phyloP scores from a whole-genome alignment of 1,139 yeast species.

The Taphrina sp. region DNA sequence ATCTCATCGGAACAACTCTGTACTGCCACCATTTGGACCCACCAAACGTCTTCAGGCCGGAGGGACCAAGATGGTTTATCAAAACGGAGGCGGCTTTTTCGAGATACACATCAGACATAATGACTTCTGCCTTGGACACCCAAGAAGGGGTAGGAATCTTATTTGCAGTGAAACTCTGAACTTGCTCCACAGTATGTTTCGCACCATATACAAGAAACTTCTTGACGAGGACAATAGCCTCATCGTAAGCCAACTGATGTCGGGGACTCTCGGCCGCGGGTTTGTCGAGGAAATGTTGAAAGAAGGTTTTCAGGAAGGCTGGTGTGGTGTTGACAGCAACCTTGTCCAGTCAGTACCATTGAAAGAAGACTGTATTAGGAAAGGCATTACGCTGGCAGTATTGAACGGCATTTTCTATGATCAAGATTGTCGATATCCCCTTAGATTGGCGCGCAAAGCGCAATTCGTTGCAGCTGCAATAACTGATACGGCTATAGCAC shows the following conservation, averaged over 20 bases:
- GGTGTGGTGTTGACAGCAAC: conserved; percentile 28
- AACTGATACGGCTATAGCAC: too few relatives aligned
- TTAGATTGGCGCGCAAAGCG: too few relatives aligned
- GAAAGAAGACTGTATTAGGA: background rate
- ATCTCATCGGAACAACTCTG: conserved; percentile 18
- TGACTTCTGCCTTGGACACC: conserved; percentile 21
- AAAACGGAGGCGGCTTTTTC: conserved; percentile 21
- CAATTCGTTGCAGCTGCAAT: too few relatives aligned
- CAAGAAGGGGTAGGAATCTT: conserved; percentile 31
- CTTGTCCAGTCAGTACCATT: background rate
- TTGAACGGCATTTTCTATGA: conserved; percentile 25
- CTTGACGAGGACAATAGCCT: conserved; percentile 28
- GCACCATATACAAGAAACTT: conserved; percentile 24
- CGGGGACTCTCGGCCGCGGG: conserved; percentile 13
- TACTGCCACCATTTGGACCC: conserved; percentile 33
- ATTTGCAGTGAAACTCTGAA: conserved; percentile 30
- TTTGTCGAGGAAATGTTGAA: conserved; percentile 27
- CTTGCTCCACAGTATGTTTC: conserved; percentile 30
- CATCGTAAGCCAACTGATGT: conserved; percentile 27
- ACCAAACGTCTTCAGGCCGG: conserved; percentile 21
- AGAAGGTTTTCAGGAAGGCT: conserved; percentile 28
- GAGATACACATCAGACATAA: conserved; percentile 17
- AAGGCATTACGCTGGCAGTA: conserved; percentile 23
- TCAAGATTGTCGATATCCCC: background rate
- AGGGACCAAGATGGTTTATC: conserved; percentile 12